Conservation (phyloP, 1,284 basidiomycete species). For the Exsudoporus floridanus region DNA sequence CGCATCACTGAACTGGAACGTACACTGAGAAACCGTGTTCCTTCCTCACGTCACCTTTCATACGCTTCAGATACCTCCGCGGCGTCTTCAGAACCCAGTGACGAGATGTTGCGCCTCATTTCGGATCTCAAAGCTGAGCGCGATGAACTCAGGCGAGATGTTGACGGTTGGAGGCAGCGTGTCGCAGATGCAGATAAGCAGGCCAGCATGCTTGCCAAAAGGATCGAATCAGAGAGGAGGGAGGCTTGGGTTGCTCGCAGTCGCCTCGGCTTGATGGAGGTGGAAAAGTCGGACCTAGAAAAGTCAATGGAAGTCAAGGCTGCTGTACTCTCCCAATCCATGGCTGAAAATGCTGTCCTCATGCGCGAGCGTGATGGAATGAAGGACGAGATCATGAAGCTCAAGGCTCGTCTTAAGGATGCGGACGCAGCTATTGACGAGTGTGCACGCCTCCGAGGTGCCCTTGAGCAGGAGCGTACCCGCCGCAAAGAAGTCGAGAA, state of each 20-base stretch:
- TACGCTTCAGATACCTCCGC: conserved; percentile 49
- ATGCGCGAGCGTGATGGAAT: conserved; percentile 35
- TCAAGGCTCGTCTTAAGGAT: conserved; percentile 36
- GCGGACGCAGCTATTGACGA: conserved; percentile 36
- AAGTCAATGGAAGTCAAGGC: conserved; percentile 47
- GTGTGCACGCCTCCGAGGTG: conserved; percentile 33
- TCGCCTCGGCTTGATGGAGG: conserved; percentile 58
- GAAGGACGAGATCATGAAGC: conserved; percentile 37
- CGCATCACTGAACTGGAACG: conserved; percentile 78
- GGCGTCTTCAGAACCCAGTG: conserved; percentile 50
- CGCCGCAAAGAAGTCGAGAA: conserved; percentile 43
- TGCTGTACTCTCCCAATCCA: conserved; percentile 33
- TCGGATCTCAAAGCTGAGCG: conserved; percentile 75
- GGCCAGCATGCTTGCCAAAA: conserved; percentile 52
- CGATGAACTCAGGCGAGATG: conserved; percentile 74
- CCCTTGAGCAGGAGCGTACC: conserved; percentile 40
- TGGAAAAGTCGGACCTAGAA: conserved; percentile 58
- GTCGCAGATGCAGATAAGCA: conserved; percentile 69
- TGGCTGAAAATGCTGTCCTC: conserved; percentile 36
- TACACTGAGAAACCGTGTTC: conserved; percentile 53
- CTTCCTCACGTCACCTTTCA: conserved; percentile 54
- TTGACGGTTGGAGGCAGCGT: conserved; percentile 71
- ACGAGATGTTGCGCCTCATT: conserved; percentile 72
- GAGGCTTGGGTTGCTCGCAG: conserved; percentile 77
- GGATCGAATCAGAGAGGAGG: conserved; percentile 67